These are phyloP conservation scores for Hemisphaericaspora subhashii DNA, from an alignment of 1,139 yeast genomes.

Conservation along the genomic window DNA sequence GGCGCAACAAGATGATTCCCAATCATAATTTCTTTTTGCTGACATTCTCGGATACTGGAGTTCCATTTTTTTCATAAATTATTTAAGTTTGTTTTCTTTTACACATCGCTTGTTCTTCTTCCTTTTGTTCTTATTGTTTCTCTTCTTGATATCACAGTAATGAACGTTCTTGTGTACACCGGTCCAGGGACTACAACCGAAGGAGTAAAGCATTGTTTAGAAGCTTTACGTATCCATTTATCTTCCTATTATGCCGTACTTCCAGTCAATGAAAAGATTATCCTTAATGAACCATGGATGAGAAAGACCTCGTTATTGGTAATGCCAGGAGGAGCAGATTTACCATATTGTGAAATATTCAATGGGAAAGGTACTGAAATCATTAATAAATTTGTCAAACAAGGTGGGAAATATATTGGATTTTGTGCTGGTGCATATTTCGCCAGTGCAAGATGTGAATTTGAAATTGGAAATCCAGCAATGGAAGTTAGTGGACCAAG, in stretches of 20 bases:
- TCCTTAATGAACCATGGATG: slow-evolving; percentile 86
- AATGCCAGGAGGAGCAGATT: slow-evolving; percentile 95
- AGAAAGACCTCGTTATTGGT: slow-evolving; percentile 76
- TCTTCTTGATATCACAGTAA: slow-evolving; percentile 19
- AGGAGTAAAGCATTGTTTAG: slow-evolving; percentile 80
- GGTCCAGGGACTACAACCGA: slow-evolving; percentile 89
- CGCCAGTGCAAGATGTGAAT: slow-evolving; percentile 74
- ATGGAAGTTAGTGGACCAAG: slow-evolving; percentile 86
- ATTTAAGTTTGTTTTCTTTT: too few relatives aligned
- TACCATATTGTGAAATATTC: slow-evolving; percentile 72
- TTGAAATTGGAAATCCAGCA: slow-evolving; percentile 66
- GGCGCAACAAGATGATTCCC: too few relatives aligned
- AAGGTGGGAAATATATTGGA: slow-evolving; percentile 83
- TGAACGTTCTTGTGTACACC: slow-evolving; percentile 82
- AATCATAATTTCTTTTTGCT: too few relatives aligned
- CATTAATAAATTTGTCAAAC: slow-evolving; percentile 64
- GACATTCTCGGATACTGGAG: not conserved
- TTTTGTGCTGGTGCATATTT: slow-evolving; percentile 97
- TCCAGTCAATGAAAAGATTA: slow-evolving; percentile 60
- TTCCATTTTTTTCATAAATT: too few relatives aligned
- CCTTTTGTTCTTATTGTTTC: not conserved
- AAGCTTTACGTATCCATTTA: slow-evolving; percentile 69
- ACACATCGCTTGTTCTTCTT: not conserved
- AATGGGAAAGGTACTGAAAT: slow-evolving; percentile 66
- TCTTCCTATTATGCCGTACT: slow-evolving; percentile 89